A percentile compares a stretch with the other conserved stretches of the same genome.
Conservation (phyloP, 2,329 filamentous ascomycete genomes). For the Phialocephala subalpina region DNA sequence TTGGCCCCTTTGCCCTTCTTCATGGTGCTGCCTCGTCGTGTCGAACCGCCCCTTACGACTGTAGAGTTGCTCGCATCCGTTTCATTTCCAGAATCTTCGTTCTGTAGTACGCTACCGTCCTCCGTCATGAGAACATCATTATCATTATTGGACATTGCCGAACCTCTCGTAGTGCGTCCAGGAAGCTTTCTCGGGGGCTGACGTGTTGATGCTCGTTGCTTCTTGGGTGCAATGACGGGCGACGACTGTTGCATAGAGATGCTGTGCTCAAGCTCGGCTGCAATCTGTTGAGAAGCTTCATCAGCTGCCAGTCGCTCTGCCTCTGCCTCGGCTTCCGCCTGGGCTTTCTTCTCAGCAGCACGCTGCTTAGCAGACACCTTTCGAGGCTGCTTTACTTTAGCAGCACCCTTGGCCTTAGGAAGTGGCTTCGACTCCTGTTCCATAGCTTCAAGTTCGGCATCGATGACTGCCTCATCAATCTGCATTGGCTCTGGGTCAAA, state of each 20-base stretch:
- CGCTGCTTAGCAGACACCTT: constrained; percentile 43
- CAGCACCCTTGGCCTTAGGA: constrained; percentile 38
- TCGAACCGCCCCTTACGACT: constrained; percentile 34
- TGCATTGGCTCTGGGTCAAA: constrained; percentile 35
- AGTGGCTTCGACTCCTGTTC: constrained; percentile 39
- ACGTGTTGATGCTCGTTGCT: constrained; percentile 30
- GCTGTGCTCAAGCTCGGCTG: constrained; percentile 37
- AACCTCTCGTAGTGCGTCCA: constrained; percentile 33
- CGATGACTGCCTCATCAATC: constrained; percentile 41
- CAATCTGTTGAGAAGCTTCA: constrained; percentile 34
- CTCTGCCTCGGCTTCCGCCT: constrained; percentile 35
- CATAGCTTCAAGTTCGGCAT: constrained; percentile 42
- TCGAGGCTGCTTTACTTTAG: constrained; percentile 40
- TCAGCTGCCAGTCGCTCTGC: constrained; percentile 28
- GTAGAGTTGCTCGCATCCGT: constrained; percentile 44
- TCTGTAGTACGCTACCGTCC: constrained; percentile 34
- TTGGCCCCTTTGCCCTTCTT: constrained; percentile 40
- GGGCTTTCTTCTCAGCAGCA: constrained; percentile 38
- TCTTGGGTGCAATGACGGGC: constrained; percentile 35
- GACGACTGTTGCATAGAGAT: constrained; percentile 37
- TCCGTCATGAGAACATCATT: constrained; percentile 25
- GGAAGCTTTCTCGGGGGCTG: constrained; percentile 28
- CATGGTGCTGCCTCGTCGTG: constrained; percentile 33
- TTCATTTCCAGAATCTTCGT: constrained; percentile 44
- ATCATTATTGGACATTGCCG: constrained; percentile 29